Percentiles rank a stretch among this genome's conserved stretches.
Conservation (phyloP, 177 flowering plant genomes). For the Vitis hybrid region DNA sequence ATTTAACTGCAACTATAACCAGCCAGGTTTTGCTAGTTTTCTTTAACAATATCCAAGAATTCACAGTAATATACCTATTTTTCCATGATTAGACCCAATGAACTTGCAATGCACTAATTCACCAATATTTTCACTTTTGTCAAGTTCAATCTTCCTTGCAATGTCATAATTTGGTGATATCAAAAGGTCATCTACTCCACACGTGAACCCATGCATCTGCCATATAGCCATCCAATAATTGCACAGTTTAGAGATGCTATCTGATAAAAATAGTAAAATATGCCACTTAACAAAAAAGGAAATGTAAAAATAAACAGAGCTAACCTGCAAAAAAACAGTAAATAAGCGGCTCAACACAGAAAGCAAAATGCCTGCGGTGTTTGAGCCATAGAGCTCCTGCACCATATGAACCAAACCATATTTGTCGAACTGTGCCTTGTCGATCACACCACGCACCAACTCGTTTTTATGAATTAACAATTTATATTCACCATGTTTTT, state of each 20-base stretch:
- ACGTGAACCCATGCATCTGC: constrained; percentile 94
- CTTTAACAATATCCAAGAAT: neutral
- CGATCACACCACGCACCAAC: constrained; percentile 88
- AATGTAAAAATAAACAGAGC: neutral
- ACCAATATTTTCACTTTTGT: constrained; percentile 55
- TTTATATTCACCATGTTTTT: constrained; percentile 47
- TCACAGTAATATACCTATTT: constrained; percentile 46
- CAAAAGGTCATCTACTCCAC: constrained; percentile 94
- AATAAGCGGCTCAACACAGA: constrained; percentile 86
- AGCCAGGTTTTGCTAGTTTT: neutral
- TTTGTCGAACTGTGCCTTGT: constrained; percentile 94
- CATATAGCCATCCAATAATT: constrained; percentile 12
- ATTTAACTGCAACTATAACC: neutral
- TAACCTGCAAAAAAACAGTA: constrained; percentile 81
- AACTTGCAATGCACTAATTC: constrained; percentile 55
- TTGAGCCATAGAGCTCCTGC: constrained; percentile 89
- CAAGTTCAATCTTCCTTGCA: constrained; percentile 49
- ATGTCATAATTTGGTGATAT: constrained; percentile 40
- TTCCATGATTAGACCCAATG: constrained; percentile 37
- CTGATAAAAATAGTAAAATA: neutral
- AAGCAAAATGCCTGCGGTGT: constrained; percentile 77
- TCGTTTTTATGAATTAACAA: constrained; percentile 67
- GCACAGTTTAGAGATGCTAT: neutral
- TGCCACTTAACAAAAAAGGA: neutral
- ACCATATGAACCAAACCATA: constrained; percentile 91